Base-by-base conservation (phyloP, 495 filamentous ascomycete genomes). In the Tirmania nivea region DNA sequence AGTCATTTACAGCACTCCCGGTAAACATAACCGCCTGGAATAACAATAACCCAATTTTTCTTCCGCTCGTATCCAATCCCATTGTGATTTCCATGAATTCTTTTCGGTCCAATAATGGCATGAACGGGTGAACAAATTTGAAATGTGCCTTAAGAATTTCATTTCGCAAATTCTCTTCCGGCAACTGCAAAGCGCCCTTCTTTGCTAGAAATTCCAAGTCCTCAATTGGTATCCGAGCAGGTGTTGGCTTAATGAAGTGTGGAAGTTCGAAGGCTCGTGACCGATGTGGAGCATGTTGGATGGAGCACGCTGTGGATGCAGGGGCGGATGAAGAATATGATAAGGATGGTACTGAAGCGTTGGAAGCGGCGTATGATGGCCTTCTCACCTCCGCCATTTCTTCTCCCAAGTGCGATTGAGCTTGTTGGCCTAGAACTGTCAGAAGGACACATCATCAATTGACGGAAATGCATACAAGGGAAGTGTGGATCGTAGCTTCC, bases 1-100 rank as follows among this genome's bases (percentile, higher is more conserved):
- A 31, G 25, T 7, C 25, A 60, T 54, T 52, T 59, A 63, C 60
- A 14, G 82, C 79, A 50, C 77, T 78, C 3, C 80, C 83, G 8
- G 79, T 77, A 61, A 87, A 89, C 83, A 86, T 85, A 48, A 87
- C 78, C 19, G 81, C 79, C 63, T 86, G 82, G 65, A 86, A 86
- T 8, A 87, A 68, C 53, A 92, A 72, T 56, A 93, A 66, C 66
- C 85, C 89, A 59, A 83, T 66, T 60, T 71, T 78, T 34, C 79
- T 82, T 52, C 75, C 70, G 20, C 71, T 70, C 19, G 80, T 81
- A 63, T 84, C 79, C 49, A 74, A 73, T 53, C 72, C 68, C 37
- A 78, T 75, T 53, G 87, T 73, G 47, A 75, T 76, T 56, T 71
- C 66, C 25, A 90, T 63, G 62, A 89, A 86, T 42, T 84, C 76